Evolutionary conservation across 805 yeast species (phyloP).

Genomic region (Cyberlindnera veronae): DNA sequence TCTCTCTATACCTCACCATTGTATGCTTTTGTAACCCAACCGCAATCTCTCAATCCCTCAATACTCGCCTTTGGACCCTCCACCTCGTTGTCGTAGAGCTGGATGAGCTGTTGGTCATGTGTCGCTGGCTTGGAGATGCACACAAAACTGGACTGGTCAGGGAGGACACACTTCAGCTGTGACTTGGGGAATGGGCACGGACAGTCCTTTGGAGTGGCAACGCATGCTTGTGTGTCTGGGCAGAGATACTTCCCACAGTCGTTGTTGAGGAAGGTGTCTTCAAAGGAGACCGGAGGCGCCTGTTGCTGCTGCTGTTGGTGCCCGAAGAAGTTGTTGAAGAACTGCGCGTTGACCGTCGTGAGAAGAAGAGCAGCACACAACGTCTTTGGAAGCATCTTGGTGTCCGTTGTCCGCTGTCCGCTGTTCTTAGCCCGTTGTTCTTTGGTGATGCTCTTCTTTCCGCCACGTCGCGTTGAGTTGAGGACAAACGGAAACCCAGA

Average conservation of each 20-base stretch:
- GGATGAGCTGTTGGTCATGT: slow-evolving; percentile 34
- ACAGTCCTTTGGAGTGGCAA: slow-evolving; percentile 61
- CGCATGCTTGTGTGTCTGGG: slow-evolving; percentile 81
- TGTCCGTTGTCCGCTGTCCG: too few relatives aligned
- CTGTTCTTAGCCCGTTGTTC: too few relatives aligned
- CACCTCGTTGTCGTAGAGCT: slow-evolving; percentile 41
- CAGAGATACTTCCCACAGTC: slow-evolving; percentile 71
- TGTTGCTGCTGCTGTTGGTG: slow-evolving; percentile 32
- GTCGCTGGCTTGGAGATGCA: slow-evolving; percentile 83
- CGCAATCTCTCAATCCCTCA: slow-evolving; percentile 70
- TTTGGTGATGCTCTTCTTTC: too few relatives aligned
- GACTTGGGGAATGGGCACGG: slow-evolving; percentile 90
- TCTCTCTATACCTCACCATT: slow-evolving; percentile 45
- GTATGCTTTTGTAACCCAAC: slow-evolving; percentile 76
- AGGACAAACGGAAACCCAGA: too few relatives aligned
- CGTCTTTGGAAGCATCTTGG: background rate
- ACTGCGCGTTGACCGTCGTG: slow-evolving; percentile 31
- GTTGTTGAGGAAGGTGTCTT: slow-evolving; percentile 34
- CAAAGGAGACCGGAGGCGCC: slow-evolving; percentile 30
- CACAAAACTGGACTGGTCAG: slow-evolving; percentile 59
- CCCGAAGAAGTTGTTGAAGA: slow-evolving; percentile 41
- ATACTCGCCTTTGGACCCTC: slow-evolving; percentile 43
- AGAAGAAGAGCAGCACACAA: background rate
- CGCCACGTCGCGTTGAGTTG: too few relatives aligned
- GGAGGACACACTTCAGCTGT: slow-evolving; percentile 76